Conservation (phyloP, 495 filamentous ascomycete species). For the Lasiosphaeria hispida region DNA sequence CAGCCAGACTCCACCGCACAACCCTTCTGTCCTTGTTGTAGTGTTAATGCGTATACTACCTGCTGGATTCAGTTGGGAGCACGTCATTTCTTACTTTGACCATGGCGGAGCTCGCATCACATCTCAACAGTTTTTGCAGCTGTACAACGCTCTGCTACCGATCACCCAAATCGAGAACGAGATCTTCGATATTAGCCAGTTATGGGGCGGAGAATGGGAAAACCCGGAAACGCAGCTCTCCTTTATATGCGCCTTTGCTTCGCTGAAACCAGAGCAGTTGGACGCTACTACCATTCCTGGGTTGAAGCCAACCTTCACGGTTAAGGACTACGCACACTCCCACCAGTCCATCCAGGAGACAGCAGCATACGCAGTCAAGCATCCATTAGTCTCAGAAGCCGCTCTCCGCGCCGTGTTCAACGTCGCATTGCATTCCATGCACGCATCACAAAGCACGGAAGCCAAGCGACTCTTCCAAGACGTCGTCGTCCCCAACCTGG, state of each 20-base stretch:
- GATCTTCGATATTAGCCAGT: conserved; percentile 66
- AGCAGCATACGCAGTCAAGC: conserved; percentile 71
- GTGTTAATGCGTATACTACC: conserved; percentile 44
- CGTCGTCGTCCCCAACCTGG: conserved; percentile 65
- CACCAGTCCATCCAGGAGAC: conserved; percentile 65
- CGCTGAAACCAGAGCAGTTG: conserved; percentile 64
- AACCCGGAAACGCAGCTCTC: conserved; percentile 83
- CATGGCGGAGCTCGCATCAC: conserved; percentile 72
- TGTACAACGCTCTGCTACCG: conserved; percentile 73
- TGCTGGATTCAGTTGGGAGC: conserved; percentile 73
- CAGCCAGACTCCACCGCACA: conserved; percentile 69
- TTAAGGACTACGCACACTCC: conserved; percentile 72
- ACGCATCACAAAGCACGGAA: conserved; percentile 62
- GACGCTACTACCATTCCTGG: conserved; percentile 80
- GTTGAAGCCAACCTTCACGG: conserved; percentile 71
- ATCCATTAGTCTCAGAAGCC: conserved; percentile 83
- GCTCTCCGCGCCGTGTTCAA: conserved; percentile 80
- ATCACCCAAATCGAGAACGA: conserved; percentile 57
- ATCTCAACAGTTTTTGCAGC: conserved; percentile 70
- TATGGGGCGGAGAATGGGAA: conserved; percentile 92
- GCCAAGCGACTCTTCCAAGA: conserved; percentile 65
- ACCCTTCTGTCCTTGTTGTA: conserved; percentile 70
- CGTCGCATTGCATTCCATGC: conserved; percentile 64
- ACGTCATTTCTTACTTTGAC: conserved; percentile 80
- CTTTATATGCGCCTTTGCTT: conserved; percentile 79